Evolutionary conservation across 164 flowering plant genomes (phyloP).

Genomic region (Cinnamomum micranthum): DNA sequence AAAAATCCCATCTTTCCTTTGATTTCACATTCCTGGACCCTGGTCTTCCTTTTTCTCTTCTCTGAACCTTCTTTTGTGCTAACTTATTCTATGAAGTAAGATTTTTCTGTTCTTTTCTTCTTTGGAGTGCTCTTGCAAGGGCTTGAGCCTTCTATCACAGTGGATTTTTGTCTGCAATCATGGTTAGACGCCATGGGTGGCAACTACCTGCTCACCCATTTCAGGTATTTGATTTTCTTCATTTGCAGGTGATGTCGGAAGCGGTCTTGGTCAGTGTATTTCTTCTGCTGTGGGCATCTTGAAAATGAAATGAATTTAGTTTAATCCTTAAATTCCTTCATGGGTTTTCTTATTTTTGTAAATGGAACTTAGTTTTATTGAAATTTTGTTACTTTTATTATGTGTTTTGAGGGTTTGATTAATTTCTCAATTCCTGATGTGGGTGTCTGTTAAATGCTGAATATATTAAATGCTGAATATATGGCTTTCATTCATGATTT

Average conservation of each 20-base stretch:
- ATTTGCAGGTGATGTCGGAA: not conserved
- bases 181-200: constrained; percentile 94
- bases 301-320: no score
- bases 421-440: not conserved
- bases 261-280: not conserved
- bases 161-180: constrained; percentile 21
- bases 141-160: not conserved
- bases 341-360: constrained; percentile 1
- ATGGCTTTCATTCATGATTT: not conserved
- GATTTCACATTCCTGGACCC: not conserved
- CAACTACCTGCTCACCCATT: constrained; percentile 90
- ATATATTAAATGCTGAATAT: no score
- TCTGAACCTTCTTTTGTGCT: not conserved
- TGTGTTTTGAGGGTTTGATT: no score
- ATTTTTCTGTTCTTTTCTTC: not conserved
- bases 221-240: constrained; percentile 41
- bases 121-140: not conserved
- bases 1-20: not conserved
- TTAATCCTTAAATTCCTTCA: not conserved
- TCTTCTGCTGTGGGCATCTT: not conserved
- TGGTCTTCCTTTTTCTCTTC: not conserved
- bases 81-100: not conserved
- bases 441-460: not conserved
- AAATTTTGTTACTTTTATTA: not conserved
- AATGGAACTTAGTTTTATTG: not conserved